These are phyloP conservation scores for Lotmaria passim DNA, from an alignment of 208 protist species.

Conservation along the genomic window DNA sequence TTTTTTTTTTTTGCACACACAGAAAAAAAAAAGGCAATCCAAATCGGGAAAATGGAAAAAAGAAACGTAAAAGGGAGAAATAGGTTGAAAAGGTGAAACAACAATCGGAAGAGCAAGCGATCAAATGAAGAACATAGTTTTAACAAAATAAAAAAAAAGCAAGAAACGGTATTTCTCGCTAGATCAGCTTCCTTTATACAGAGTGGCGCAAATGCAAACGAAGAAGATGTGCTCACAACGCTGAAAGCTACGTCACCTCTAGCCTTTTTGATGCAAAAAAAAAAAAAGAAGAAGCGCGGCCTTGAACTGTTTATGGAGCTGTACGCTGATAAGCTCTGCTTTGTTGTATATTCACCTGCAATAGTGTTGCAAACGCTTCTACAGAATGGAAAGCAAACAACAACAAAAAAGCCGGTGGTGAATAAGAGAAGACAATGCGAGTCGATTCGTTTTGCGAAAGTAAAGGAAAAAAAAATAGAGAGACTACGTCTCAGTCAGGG, in stretches of 20 bases:
- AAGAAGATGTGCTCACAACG: no score
- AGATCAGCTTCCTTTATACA: conserved; percentile 5
- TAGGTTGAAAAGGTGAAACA: no score
- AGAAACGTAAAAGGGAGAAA: not conserved
- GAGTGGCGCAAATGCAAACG: no score
- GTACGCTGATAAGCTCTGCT: no score
- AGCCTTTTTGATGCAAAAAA: no score
- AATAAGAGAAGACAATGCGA: not conserved
- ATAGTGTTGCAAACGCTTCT: not conserved
- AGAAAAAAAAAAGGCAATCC: not conserved
- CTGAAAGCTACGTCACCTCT: no score
- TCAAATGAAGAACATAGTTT: no score
- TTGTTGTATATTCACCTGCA: no score
- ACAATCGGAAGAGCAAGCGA: no score
- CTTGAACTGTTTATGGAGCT: no score
- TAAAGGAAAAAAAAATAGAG: not conserved
- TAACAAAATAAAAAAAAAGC: not conserved
- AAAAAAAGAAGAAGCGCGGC: no score
- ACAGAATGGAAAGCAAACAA: not conserved
- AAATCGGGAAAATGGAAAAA: conserved; percentile 8
- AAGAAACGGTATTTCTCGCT: not conserved
- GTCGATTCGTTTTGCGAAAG: not conserved
- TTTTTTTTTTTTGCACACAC: not conserved
- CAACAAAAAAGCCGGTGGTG: not conserved
- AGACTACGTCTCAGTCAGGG: not conserved